Evolutionary conservation across 192 early-diverging fungal genomes (phyloP).

Genomic region (Polychytrium aggregatum): DNA sequence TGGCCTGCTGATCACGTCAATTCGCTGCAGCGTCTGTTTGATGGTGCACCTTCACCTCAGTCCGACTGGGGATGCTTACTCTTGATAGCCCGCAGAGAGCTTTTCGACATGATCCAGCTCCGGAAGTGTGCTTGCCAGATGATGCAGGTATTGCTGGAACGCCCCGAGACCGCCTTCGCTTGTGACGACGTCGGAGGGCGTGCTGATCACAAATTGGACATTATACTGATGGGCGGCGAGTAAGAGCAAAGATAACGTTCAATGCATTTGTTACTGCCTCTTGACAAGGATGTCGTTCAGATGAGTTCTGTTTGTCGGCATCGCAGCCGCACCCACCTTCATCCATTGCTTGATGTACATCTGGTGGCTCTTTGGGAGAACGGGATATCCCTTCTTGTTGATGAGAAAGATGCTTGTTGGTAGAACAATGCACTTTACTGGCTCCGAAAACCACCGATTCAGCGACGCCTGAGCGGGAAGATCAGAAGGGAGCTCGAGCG

Average conservation of each 20-base stretch:
- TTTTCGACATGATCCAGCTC: slow-evolving; percentile 49
- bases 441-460: slow-evolving; percentile 78
- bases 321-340: too few species aligned
- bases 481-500: slow-evolving; percentile 42
- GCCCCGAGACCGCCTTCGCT: slow-evolving; percentile 30
- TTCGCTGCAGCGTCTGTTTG: background rate
- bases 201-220: slow-evolving; percentile 26
- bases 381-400: slow-evolving; percentile 80
- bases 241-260: too few species aligned
- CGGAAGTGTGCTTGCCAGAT: slow-evolving; percentile 55
- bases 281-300: too few species aligned
- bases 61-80: slow-evolving; percentile 42
- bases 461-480: slow-evolving; percentile 27
- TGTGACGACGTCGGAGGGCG: slow-evolving; percentile 13
- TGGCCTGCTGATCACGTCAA: background rate
- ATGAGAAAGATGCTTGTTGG: slow-evolving; percentile 59
- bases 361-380: slow-evolving; percentile 72
- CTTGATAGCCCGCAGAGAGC: slow-evolving; percentile 79
- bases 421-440: slow-evolving; percentile 65
- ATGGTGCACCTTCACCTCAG: background rate
- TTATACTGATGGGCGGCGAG: slow-evolving; percentile 9
- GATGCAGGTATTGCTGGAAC: slow-evolving; percentile 71
- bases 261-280: too few species aligned
- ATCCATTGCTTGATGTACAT: slow-evolving; percentile 42
- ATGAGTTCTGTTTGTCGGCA: too few species aligned